These are phyloP conservation scores for Pisolithus thermaeus DNA, from an alignment of 1,284 basidiomycete species.

Conservation along the genomic window DNA sequence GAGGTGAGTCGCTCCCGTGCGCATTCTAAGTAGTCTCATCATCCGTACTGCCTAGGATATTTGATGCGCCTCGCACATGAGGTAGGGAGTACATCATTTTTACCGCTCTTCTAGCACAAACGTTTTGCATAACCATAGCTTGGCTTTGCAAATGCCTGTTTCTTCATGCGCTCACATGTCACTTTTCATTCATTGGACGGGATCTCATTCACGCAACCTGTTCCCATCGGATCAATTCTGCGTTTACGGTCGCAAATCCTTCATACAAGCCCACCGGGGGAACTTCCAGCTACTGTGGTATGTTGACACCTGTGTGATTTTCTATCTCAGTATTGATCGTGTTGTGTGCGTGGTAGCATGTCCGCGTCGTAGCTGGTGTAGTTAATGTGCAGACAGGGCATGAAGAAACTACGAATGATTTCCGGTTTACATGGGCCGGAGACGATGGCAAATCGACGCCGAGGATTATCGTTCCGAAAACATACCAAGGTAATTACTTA, in stretches of 20 bases:
- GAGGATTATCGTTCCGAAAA: conserved; percentile 63
- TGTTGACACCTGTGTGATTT: conserved; percentile 15
- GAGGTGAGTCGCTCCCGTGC: conserved; percentile 34
- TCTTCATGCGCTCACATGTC: conserved; percentile 66
- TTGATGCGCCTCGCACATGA: conserved; percentile 67
- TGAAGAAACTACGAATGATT: conserved; percentile 66
- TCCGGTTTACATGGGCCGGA: conserved; percentile 63
- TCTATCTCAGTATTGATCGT: background rate
- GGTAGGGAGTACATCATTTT: conserved; percentile 27
- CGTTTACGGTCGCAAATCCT: conserved; percentile 65
- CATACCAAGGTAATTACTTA: conserved; percentile 51
- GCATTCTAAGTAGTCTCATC: background rate
- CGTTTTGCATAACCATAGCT: conserved; percentile 39
- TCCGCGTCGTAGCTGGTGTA: conserved; percentile 71
- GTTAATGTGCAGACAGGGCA: conserved; percentile 67
- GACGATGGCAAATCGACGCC: conserved; percentile 36
- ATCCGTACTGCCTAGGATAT: conserved; percentile 33
- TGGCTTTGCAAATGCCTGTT: conserved; percentile 65
- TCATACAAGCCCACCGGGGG: conserved; percentile 41
- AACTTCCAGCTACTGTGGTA: conserved; percentile 49
- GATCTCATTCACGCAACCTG: conserved; percentile 75
- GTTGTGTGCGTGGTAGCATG: conserved; percentile 41
- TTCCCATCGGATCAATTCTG: conserved; percentile 77
- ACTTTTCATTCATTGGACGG: conserved; percentile 74
- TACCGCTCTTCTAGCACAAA: conserved; percentile 1